Percentiles rank a stretch among this genome's conserved stretches.
phyloP scores from a whole-genome alignment of 2,329 filamentous ascomycete genomes.

The Blumeria graminis region DNA sequence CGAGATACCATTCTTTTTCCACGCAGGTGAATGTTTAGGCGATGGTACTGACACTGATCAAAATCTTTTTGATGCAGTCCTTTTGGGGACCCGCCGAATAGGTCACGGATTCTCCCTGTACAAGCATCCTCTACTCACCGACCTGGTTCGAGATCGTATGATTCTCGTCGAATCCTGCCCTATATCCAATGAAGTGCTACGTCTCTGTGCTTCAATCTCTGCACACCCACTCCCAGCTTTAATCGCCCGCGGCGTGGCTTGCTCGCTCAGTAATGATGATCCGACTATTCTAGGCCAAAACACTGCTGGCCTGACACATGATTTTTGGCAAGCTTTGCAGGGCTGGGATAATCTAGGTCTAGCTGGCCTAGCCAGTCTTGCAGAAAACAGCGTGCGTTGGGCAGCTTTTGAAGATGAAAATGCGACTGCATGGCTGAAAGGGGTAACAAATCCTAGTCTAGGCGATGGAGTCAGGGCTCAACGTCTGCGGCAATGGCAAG shows the following conservation, averaged over 20 bases:
- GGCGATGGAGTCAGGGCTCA: constrained; percentile 47
- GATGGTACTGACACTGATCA: constrained; percentile 50
- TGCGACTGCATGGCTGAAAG: constrained; percentile 43
- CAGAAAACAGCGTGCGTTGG: constrained; percentile 84
- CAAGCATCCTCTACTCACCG: constrained; percentile 74
- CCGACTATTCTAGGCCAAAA: constrained; percentile 73
- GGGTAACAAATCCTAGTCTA: constrained; percentile 48
- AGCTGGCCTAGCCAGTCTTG: constrained; percentile 62
- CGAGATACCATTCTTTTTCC: constrained; percentile 84
- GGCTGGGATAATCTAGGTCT: constrained; percentile 81
- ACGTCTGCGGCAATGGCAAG: constrained; percentile 52
- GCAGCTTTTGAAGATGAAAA: constrained; percentile 65
- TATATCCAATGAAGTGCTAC: constrained; percentile 70
- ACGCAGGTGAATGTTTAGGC: constrained; percentile 65
- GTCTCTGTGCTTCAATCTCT: constrained; percentile 52
- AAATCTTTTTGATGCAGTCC: constrained; percentile 73
- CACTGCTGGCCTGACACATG: constrained; percentile 60
- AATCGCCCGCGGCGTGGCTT: constrained; percentile 60
- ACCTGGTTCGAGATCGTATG: constrained; percentile 69
- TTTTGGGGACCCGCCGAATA: constrained; percentile 70
- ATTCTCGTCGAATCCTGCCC: constrained; percentile 81
- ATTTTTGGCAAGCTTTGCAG: constrained; percentile 85
- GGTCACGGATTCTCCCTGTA: constrained; percentile 74
- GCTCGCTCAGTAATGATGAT: constrained; percentile 74
- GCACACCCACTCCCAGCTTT: constrained; percentile 64